Conservation (phyloP, 768 basidiomycete species). For the Phallus indusiatus region DNA sequence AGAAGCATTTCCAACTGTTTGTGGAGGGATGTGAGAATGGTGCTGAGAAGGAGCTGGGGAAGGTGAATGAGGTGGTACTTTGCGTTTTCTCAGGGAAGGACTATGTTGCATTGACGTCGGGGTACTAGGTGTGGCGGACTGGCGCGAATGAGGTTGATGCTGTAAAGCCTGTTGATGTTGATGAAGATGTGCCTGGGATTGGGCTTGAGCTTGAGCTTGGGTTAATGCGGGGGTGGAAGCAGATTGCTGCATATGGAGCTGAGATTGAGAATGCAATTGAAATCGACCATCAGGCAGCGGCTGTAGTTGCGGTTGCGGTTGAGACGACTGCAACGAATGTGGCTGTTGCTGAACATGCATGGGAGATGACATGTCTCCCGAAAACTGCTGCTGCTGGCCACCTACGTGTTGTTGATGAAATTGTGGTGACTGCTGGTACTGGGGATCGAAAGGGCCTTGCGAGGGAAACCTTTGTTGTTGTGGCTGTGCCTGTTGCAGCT, state of each 20-base stretch:
- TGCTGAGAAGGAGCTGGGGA: background rate
- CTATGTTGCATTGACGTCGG: background rate
- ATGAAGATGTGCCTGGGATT: background rate
- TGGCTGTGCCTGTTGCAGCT: conserved; percentile 20
- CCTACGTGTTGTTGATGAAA: conserved; percentile 12
- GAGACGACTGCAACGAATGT: background rate
- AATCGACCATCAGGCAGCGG: conserved; percentile 8
- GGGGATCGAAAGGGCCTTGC: conserved; percentile 7
- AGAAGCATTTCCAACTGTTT: conserved; percentile 16
- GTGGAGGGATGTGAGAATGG: conserved; percentile 10
- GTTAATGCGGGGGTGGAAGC: background rate
- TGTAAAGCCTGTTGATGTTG: background rate
- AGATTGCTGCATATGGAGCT: background rate
- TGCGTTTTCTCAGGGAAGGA: conserved; percentile 4
- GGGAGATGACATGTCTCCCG: conserved; percentile 1
- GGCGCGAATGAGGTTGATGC: background rate
- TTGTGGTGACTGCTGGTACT: conserved; percentile 13
- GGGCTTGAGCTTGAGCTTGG: background rate
- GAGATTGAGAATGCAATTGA: conserved; percentile 9
- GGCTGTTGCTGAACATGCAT: background rate
- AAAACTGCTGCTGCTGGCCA: conserved; percentile 1
- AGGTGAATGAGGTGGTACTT: background rate
- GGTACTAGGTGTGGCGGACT: background rate
- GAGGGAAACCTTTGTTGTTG: conserved; percentile 5
- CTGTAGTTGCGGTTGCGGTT: background rate